Base-by-base conservation (phyloP, 805 yeast species). In the Sugiyamaella boreocaroliniensis region DNA sequence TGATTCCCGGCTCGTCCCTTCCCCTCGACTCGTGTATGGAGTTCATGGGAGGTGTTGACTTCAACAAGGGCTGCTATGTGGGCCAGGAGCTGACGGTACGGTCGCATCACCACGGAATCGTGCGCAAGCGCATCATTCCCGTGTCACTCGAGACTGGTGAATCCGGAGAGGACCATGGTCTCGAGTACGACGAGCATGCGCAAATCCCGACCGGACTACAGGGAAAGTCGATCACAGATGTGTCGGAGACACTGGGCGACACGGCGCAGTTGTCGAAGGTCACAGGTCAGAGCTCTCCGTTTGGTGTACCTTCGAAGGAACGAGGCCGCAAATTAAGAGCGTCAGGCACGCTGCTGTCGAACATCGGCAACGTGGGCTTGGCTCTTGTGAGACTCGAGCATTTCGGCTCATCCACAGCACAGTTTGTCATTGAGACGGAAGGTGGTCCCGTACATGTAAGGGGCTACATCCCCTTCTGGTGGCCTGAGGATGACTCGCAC, bases 71-170 rank as follows among this genome's bases (percentile, higher is more conserved):
- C 1, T 93, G 99, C 66, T 93, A 93, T 62, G 83, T 89, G 14
- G 99, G 99, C 1, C 99, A 93, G 68, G 99, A 93, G 66, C 73
- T 93, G 49, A 90, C 97, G 0, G 89, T 90, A 15, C 77, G 99
- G 61, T 85, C 97, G 0, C 83, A 77, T 63, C 87, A 86, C 55
- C 82, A 85, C 32, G 96, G 97, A 2, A 78, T 83, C 1, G 79
- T 90, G n/a, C 75, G 95, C 29, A 89, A 90, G 62, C 73, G 98
- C 51, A 72, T 89, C 2, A 79, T 87, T 46, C 97, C 98, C 0
- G 81, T 84, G 1, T 73, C 71, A 45, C 62, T 77, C 29, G 63
- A 68, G 20, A 45, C 49, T 7, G 29, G 40, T 6, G 18, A 15
- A 9, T 12, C 20, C 14, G 26, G 19, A 14, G 22, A 22, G 41